These are phyloP conservation scores for Rhodotorula sp. DNA, from an alignment of 1,284 basidiomycete genomes.

Conservation along the genomic window DNA sequence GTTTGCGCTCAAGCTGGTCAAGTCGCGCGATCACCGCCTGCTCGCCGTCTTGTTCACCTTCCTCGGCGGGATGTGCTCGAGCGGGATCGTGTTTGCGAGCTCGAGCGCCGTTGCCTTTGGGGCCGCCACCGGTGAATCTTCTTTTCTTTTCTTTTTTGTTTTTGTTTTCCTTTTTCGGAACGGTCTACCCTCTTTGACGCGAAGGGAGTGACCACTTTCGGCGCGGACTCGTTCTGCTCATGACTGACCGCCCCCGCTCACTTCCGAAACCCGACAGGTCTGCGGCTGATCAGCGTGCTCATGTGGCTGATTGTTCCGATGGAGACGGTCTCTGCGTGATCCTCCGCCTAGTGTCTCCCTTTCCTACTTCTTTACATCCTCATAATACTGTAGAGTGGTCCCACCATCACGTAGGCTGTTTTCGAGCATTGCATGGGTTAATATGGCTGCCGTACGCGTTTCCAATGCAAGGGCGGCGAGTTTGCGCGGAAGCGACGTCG, in stretches of 20 bases:
- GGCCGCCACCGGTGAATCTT: constrained; percentile 57
- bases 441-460: too few relatives aligned
- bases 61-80: constrained; percentile 69
- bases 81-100: constrained; percentile 62
- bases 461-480: too few relatives aligned
- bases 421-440: too few relatives aligned
- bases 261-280: background rate
- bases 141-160: too few relatives aligned
- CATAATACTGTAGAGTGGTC: too few relatives aligned
- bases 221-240: background rate
- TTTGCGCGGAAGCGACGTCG: too few relatives aligned
- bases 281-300: constrained; percentile 20
- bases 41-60: constrained; percentile 67
- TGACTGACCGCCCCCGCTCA: constrained; percentile 49
- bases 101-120: constrained; percentile 67
- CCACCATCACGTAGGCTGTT: too few relatives aligned
- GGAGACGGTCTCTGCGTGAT: constrained; percentile 2
- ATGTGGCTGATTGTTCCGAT: constrained; percentile 23
- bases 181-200: too few relatives aligned
- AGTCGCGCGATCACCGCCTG: constrained; percentile 68
- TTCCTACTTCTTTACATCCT: background rate
- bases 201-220: too few relatives aligned
- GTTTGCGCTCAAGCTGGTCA: constrained; percentile 56
- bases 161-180: too few relatives aligned
- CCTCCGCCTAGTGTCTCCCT: background rate